phyloP scores from a whole-genome alignment of 2,329 filamentous ascomycete species.

The Exophiala xenobiotica region DNA sequence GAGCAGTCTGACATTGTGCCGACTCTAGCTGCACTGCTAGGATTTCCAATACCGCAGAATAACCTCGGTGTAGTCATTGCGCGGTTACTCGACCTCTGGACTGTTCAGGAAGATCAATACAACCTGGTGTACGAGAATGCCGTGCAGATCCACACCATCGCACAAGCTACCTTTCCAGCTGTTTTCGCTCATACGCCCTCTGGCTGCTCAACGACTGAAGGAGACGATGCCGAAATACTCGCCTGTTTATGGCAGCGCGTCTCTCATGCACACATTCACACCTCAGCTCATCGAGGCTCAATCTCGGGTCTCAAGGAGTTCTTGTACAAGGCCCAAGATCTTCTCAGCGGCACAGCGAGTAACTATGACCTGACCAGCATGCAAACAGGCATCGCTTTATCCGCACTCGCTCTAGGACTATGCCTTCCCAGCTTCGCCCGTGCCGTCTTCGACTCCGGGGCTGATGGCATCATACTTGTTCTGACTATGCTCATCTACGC shows the following conservation, averaged over 20 bases:
- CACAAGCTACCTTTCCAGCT: constrained; percentile 67
- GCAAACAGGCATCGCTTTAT: constrained; percentile 43
- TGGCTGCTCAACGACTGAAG: constrained; percentile 30
- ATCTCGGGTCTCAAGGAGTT: constrained; percentile 47
- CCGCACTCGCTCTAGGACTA: constrained; percentile 33
- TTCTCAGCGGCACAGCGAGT: constrained; percentile 87
- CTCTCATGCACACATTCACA: too few relatives aligned
- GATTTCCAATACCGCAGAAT: constrained; percentile 84
- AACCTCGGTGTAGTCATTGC: constrained; percentile 84
- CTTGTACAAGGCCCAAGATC: constrained; percentile 68
- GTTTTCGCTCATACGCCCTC: constrained; percentile 40
- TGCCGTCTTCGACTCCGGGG: constrained; percentile 5
- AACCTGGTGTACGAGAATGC: constrained; percentile 76
- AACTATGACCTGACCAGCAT: constrained; percentile 78
- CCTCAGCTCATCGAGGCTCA: not conserved
- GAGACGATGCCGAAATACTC: constrained; percentile 53
- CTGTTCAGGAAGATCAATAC: constrained; percentile 55
- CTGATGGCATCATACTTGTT: constrained; percentile 41
- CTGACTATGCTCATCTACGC: constrained; percentile 65
- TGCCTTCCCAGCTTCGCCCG: constrained; percentile 29
- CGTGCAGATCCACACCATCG: constrained; percentile 73
- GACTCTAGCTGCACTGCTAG: constrained; percentile 80
- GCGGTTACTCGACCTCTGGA: constrained; percentile 77
- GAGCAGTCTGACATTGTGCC: constrained; percentile 94
- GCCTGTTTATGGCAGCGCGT: constrained; percentile 66